Percentiles rank a stretch among this genome's conserved stretches.
phyloP scores from a whole-genome alignment of 2,329 filamentous ascomycete genomes.

The Claviceps sp. region DNA sequence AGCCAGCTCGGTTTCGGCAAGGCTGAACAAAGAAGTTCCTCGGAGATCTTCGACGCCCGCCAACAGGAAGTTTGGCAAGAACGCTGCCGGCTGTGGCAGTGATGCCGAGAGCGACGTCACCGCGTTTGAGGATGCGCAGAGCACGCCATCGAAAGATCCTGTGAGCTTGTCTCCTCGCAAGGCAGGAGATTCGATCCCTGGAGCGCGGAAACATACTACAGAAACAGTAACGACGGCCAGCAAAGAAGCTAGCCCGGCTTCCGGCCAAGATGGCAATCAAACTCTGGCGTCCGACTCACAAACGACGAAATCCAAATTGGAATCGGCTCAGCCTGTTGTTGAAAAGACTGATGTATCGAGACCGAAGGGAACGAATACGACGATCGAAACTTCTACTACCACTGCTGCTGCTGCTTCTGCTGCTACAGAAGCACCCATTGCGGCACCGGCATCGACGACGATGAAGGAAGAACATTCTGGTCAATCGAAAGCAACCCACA shows the following conservation, averaged over 20 bases:
- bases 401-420: background rate
- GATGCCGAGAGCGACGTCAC: conserved; percentile 23
- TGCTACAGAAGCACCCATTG: background rate
- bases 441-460: background rate
- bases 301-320: background rate
- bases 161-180: background rate
- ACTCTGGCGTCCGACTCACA: background rate
- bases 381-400: background rate
- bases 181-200: background rate
- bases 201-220: background rate
- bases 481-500: conserved; percentile 13
- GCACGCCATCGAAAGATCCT: conserved; percentile 8
- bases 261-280: background rate
- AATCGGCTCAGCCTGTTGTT: background rate
- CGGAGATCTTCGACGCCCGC: background rate
- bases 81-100: conserved; percentile 9
- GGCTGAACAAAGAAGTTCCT: background rate
- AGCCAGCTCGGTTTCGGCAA: background rate
- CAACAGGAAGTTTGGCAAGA: background rate
- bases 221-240: background rate
- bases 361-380: background rate
- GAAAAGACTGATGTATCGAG: background rate
- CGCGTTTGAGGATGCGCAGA: conserved; percentile 22
- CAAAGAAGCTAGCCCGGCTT: background rate
- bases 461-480: conserved; percentile 2